phyloP scores from a whole-genome alignment of 805 yeast genomes.

The Saccharomycopsis vini region DNA sequence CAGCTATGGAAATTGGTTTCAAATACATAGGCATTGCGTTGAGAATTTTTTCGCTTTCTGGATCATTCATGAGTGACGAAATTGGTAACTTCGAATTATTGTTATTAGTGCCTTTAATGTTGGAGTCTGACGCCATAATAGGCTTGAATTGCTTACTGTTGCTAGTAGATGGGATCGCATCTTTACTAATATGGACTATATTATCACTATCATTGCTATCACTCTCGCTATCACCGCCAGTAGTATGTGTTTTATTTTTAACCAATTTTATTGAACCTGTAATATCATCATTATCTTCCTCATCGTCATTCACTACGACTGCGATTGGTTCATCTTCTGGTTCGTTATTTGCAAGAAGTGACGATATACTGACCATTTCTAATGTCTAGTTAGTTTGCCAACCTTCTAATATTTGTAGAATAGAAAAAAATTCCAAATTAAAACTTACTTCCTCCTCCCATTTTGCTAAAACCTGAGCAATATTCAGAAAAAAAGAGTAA shows the following conservation, averaged over 20 bases:
- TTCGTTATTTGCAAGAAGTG: conserved; percentile 8
- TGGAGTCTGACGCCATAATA: too few species aligned
- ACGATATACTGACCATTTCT: conserved; percentile 17
- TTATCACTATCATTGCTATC: too few species aligned
- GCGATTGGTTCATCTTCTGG: not conserved
- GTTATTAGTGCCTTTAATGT: too few species aligned
- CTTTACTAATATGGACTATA: too few species aligned
- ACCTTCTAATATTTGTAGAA: not conserved
- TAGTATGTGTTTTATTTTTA: not conserved
- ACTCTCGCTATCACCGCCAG: not conserved
- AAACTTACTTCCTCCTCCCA: not conserved
- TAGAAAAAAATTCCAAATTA: not conserved
- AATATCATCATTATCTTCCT: not conserved
- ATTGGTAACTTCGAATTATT: too few species aligned
- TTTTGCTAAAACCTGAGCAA: not conserved
- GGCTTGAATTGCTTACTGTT: not conserved
- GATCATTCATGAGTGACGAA: too few species aligned
- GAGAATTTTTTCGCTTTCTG: too few species aligned
- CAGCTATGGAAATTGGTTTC: conserved; percentile 14
- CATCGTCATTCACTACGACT: not conserved
- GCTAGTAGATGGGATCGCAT: too few species aligned
- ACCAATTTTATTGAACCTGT: too few species aligned
- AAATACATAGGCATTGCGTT: not conserved
- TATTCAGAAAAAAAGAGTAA: not conserved
- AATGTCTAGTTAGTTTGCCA: not conserved